Evolutionary conservation across 345 rosid genomes (phyloP), one percentile per base, ranked within the genome.

Genomic region (Citrus hindsii): DNA sequence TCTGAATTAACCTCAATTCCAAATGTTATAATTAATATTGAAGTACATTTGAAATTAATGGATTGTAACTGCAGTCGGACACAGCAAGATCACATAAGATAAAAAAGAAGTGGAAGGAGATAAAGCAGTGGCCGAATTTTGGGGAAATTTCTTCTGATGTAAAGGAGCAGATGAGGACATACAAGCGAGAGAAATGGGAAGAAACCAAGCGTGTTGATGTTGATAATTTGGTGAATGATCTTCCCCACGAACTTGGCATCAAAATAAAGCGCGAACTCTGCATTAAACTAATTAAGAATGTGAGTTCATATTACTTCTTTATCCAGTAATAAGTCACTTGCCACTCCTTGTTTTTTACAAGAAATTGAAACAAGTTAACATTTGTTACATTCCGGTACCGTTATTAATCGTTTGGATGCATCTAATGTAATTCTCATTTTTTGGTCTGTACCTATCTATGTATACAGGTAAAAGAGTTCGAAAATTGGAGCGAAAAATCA

Each of bases 181-280:
- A 27, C 19, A 25, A 61, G 66, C 19, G 35, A 63, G 5, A 27
- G 3, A 28, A 10, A 63, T 66, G 69, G 27, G 91, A 88, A 74
- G 90, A 92, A 85, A 91, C 91, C 9, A 84, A 91, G 82, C 93
- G 92, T 2, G 89, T 91, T 28, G 90, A 92, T 37, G 94, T 87
- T 77, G 91, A 91, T 60, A 81, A 78, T 67, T 89, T 92, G 65
- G 82, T 94, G 4, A 25, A 82, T n/a, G 85, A 87, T 77, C 92
- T 94, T 64, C 97, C 96, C n/a, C 87, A 87, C 80, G 92, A 89
- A 76, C 90, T 92, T 19, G 82, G 92, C 82, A 88, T 90, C 33
- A 93, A 94, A 82, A 91, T 91, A 64, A 94, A 87, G 72, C 90
- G 88, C 46, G 92, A 91, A 85, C 92, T 94, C 70, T 90, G 97